A percentile compares a stretch with the other conserved stretches of the same genome.
These are phyloP conservation scores for Trebouxia sp. DNA, from an alignment of 139 green algal species.

Conservation along the genomic window DNA sequence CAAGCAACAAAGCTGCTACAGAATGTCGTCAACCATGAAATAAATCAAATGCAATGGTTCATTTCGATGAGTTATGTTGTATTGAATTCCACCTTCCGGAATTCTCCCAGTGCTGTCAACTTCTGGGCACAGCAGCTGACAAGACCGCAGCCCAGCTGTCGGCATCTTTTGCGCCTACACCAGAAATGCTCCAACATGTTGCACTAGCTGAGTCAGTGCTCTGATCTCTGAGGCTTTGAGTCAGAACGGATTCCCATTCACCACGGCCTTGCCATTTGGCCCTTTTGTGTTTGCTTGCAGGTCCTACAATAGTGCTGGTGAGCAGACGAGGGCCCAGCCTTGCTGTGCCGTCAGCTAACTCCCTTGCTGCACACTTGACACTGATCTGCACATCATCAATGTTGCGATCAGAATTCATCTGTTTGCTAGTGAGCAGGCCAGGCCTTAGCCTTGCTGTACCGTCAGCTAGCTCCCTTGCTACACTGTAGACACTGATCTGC, in stretches of 20 bases:
- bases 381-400: conserved; percentile 12
- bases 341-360: conserved; percentile 9
- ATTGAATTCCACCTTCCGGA: no score
- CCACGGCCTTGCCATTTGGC: not conserved
- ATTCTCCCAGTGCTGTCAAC: no score
- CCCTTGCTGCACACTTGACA: conserved; percentile 15
- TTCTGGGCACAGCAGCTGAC: not conserved
- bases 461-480: conserved; percentile 15
- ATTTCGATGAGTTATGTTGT: no score
- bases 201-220: not conserved
- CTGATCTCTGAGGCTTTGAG: not conserved
- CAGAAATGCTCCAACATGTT: not conserved
- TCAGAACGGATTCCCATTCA: not conserved
- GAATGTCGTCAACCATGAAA: no score
- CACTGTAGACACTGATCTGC: conserved; percentile 24
- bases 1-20: no score
- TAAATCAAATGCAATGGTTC: no score
- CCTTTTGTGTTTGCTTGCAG: not conserved
- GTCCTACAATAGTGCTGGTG: not conserved
- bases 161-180: not conserved
- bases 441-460: not conserved
- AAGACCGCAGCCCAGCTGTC: not conserved
- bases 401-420: not conserved
- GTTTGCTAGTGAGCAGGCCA: not conserved
- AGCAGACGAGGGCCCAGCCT: not conserved